Evolutionary conservation across 345 rosid species (phyloP), one percentile per base, ranked within the genome.

Genomic region (Toxicodendron radicans): DNA sequence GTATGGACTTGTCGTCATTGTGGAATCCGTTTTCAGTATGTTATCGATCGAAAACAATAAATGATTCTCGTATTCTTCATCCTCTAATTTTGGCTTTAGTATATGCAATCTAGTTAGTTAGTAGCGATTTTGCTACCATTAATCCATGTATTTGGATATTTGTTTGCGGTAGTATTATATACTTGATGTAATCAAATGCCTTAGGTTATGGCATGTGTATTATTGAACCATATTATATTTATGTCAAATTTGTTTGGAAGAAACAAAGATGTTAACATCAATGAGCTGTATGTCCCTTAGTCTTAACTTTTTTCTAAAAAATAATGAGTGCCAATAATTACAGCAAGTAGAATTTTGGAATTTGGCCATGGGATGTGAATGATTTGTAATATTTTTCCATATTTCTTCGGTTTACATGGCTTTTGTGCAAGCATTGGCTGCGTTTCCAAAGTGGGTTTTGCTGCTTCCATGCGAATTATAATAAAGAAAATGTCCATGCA

Each of bases 1-100:
- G 0, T 17, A 23, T 13, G 51, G 21, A 63, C 59, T 23, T 85
- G 80, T 74, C 78, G 61, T 77, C 76, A 48, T 85, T 74, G 88
- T 51, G 75, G 59, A 60, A 71, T 82, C 81, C 84, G 82, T 38
- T 74, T 66, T 73, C 18, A 0, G 20, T 52, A 51, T 17, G 78
- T 73, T 59, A n/a, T 35, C 2, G 46, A 64, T 77, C 76, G 76
- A 73, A 81, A 74, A 49, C 3, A 62, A 30, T 18, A 30, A 38
- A 56, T 13, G 46, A 11, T 57, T 56, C 79, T 79, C 54, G 82
- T 64, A 68, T 73, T 76, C 76, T 70, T 70, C 79, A 71, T 76
- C 82, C 70, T 56, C 43, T 32, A 24, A n/a, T 79, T 68, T 73
- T 73, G 70, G 71, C 52, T 43, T 20, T 24, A 64, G 5, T 35